A percentile compares a stretch with the other conserved stretches of the same genome.
phyloP scores from a whole-genome alignment of 345 rosid species.

The Streptanthus diversifolius region DNA sequence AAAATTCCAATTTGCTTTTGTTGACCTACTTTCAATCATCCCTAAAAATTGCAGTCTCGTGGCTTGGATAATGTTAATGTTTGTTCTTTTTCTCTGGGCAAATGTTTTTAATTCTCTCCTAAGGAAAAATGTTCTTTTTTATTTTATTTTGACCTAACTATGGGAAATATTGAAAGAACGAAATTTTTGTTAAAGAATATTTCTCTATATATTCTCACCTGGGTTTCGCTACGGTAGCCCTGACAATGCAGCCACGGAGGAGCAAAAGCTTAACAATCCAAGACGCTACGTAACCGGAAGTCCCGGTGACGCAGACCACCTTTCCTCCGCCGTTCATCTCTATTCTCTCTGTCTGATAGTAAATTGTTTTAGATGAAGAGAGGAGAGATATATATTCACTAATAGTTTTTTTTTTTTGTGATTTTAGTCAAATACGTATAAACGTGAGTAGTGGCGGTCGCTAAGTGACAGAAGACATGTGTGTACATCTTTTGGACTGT shows the following conservation, averaged over 20 bases:
- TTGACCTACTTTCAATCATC: background rate
- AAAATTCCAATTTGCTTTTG: background rate
- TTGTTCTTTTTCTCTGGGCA: too few species aligned
- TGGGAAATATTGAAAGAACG: background rate
- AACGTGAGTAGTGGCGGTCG: background rate
- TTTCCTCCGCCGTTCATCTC: conserved; percentile 30
- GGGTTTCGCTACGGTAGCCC: conserved; percentile 46
- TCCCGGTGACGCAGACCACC: conserved; percentile 53
- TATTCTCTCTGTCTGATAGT: background rate
- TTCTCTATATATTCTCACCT: conserved; percentile 20
- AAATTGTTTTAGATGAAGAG: background rate
- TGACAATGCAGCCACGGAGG: conserved; percentile 44
- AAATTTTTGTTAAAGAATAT: background rate
- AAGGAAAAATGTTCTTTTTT: background rate
- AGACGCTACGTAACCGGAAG: conserved; percentile 48
- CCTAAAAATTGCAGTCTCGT: background rate
- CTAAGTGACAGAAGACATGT: background rate
- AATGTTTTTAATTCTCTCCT: too few species aligned
- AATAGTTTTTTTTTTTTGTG: background rate
- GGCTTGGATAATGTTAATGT: background rate
- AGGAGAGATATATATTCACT: background rate
- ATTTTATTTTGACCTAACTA: background rate
- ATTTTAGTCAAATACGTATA: background rate
- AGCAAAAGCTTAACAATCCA: conserved; percentile 55
- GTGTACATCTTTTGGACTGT: background rate